phyloP scores from a whole-genome alignment of 148 eudicot genomes.

The Cornus florida region DNA sequence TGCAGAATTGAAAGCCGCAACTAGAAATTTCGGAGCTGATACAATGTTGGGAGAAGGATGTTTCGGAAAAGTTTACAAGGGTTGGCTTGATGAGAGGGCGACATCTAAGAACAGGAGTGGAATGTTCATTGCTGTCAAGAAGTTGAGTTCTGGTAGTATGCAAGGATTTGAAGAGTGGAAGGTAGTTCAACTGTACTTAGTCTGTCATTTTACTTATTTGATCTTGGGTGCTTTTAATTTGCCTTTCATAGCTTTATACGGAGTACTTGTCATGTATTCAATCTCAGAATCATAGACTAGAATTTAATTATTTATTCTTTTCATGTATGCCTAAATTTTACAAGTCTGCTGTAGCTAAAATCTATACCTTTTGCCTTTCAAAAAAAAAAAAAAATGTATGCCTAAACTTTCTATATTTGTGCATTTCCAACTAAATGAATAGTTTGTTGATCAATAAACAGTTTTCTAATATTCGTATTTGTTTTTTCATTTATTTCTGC shows the following conservation, averaged over 20 bases:
- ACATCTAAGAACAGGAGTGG: conserved; percentile 31
- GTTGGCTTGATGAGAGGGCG: conserved; percentile 63
- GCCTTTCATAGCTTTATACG: neutral
- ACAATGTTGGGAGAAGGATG: conserved; percentile 78
- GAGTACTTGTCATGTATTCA: neutral
- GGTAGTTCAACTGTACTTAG: conserved; percentile 34
- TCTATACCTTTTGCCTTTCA: too few species aligned
- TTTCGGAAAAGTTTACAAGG: conserved; percentile 82
- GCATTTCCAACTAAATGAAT: too few species aligned
- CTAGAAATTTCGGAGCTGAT: conserved; percentile 56
- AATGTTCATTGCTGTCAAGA: conserved; percentile 65
- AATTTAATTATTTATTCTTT: neutral
- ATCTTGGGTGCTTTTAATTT: neutral
- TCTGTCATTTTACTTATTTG: neutral
- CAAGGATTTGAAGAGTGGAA: conserved; percentile 92
- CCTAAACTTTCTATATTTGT: neutral
- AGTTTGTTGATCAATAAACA: neutral
- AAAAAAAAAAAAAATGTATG: too few species aligned
- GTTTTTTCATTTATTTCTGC: conserved; percentile 20
- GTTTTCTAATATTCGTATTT: conserved; percentile 6
- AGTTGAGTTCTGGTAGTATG: conserved; percentile 61
- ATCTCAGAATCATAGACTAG: neutral
- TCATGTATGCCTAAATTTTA: neutral
- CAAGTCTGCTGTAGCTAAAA: too few species aligned
- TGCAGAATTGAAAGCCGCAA: conserved; percentile 58